A percentile compares a stretch with the other conserved stretches of the same genome.
These are phyloP conservation scores for Fusarium luffae DNA, from an alignment of 2,329 filamentous ascomycete species.

Conservation along the genomic window DNA sequence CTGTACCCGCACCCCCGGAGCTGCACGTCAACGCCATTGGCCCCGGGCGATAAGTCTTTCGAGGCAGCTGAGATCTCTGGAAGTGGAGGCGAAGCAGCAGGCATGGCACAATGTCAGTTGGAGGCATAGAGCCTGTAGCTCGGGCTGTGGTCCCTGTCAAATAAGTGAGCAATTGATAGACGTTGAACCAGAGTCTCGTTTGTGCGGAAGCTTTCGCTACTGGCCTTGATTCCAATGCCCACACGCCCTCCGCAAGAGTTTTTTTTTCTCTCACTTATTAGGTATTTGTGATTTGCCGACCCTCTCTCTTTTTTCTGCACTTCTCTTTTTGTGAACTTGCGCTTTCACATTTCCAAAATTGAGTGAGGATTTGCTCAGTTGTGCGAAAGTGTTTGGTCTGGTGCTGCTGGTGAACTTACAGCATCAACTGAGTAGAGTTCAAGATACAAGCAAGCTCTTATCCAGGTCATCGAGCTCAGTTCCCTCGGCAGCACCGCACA, in stretches of 20 bases:
- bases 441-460: conserved; percentile 28
- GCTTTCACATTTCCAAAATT: background rate
- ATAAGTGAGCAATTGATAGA: conserved; percentile 24
- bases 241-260: conserved; percentile 43
- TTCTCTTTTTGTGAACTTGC: conserved; percentile 15
- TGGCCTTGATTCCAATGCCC: conserved; percentile 36
- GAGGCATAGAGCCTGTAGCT: conserved; percentile 32
- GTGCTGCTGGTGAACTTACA: conserved; percentile 17
- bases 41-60: conserved; percentile 43
- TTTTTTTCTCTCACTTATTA: conserved; percentile 6
- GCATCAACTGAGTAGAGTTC: conserved; percentile 23
- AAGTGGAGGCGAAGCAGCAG: conserved; percentile 36
- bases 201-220: conserved; percentile 40
- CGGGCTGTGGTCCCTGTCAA: conserved; percentile 36
- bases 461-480: conserved; percentile 35
- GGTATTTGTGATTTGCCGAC: conserved; percentile 7
- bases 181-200: conserved; percentile 33
- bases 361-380: background rate
- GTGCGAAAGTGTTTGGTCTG: conserved; percentile 12
- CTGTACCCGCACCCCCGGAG: conserved; percentile 42
- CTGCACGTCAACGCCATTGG: conserved; percentile 42
- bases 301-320: conserved; percentile 15
- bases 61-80: conserved; percentile 44
- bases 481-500: conserved; percentile 39
- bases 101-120: conserved; percentile 27